phyloP scores from a whole-genome alignment of 495 filamentous ascomycete genomes.

The Schizothecium vesticola region DNA sequence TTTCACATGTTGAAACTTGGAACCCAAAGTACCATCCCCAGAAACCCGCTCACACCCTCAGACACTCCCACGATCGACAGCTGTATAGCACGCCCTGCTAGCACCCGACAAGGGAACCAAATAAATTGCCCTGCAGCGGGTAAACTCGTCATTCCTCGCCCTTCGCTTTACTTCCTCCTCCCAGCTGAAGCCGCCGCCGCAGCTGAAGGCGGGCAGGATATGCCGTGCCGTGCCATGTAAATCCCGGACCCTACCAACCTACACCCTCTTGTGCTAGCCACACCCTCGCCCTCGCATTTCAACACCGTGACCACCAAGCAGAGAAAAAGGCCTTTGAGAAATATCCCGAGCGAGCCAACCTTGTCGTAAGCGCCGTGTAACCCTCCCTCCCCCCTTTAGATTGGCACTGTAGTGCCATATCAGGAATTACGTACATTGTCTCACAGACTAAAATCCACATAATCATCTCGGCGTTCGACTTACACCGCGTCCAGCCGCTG shows the following conservation, averaged over 20 bases:
- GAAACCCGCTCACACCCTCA: neutral
- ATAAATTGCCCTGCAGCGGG: neutral
- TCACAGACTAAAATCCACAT: neutral
- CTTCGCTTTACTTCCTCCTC: neutral
- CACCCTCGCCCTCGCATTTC: neutral
- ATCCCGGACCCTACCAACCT: too few relatives aligned
- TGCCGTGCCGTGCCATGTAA: neutral
- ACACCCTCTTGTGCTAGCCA: neutral
- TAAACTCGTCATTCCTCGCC: neutral
- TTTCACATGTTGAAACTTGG: neutral
- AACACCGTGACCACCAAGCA: neutral
- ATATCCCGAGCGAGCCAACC: neutral
- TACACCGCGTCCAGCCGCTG: neutral
- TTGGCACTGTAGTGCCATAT: neutral
- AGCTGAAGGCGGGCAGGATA: neutral
- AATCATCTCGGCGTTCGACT: neutral
- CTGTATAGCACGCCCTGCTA: neutral
- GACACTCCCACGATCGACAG: neutral
- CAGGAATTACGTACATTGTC: neutral
- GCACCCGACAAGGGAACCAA: neutral
- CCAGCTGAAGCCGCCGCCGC: neutral
- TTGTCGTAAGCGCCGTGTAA: neutral
- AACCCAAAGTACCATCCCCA: neutral
- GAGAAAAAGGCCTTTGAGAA: neutral
- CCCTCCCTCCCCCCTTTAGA: neutral